Evolutionary conservation across 352 stramenopile genomes (phyloP).

Genomic region (Globisporangium iwayamae): DNA sequence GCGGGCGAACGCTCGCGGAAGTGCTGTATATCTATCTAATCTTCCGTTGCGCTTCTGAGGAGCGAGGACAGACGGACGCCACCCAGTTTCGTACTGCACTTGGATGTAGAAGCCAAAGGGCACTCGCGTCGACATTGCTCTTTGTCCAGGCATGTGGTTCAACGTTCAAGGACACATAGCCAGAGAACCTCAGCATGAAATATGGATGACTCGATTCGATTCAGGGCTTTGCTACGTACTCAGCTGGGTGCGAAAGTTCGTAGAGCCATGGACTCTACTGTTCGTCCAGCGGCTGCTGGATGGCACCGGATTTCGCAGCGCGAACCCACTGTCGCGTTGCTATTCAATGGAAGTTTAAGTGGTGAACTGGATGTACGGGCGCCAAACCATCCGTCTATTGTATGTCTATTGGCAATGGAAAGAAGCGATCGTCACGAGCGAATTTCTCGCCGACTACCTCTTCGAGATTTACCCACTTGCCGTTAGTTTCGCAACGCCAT

Average conservation of each 20-base stretch:
- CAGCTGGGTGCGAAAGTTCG: neutral
- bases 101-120: neutral
- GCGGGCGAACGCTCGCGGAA: neutral
- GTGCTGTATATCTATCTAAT: neutral
- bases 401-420: neutral
- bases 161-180: too few species aligned
- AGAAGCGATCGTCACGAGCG: neutral
- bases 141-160: neutral
- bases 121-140: neutral
- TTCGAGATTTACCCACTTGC: neutral
- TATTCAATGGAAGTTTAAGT: constrained; percentile 6
- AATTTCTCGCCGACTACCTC: neutral
- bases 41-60: neutral
- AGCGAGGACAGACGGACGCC: neutral
- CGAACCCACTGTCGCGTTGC: neutral
- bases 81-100: neutral
- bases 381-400: neutral
- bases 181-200: neutral
- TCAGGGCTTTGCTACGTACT: neutral
- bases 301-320: neutral
- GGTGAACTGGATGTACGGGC: neutral
- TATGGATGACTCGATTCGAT: neutral
- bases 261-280: too few species aligned
- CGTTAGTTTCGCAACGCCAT: neutral
- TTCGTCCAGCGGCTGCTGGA: neutral